phyloP scores from a whole-genome alignment of 1,139 yeast genomes.

The Zygosaccharomyces sapae region DNA sequence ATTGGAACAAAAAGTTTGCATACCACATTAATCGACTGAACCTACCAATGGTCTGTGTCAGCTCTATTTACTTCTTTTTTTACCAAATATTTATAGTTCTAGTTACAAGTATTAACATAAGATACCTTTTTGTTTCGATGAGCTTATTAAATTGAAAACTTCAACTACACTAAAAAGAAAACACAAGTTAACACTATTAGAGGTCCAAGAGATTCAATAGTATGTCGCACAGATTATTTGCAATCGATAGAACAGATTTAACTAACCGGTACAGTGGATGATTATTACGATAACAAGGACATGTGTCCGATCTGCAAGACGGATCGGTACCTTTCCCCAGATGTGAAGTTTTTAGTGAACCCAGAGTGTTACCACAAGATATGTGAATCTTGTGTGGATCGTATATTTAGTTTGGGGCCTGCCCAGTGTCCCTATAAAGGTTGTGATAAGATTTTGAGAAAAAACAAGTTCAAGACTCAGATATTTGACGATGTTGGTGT shows the following conservation, averaged over 20 bases:
- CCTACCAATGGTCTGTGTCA: neutral
- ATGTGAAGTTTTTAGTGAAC: slow-evolving; percentile 84
- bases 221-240: slow-evolving; percentile 2
- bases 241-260: neutral
- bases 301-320: slow-evolving; percentile 98
- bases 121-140: neutral
- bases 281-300: slow-evolving; percentile 47
- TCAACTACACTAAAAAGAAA: neutral
- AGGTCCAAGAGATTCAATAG: slow-evolving; percentile 4
- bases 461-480: slow-evolving; percentile 87
- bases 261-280: slow-evolving; percentile 19
- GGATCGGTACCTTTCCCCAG: slow-evolving; percentile 88
- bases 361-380: slow-evolving; percentile 98
- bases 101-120: neutral
- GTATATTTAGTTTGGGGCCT: slow-evolving; percentile 91
- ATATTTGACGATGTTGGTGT: slow-evolving; percentile 84
- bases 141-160: neutral
- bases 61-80: neutral
- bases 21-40: neutral
- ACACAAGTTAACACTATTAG: neutral
- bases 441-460: slow-evolving; percentile 81
- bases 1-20: slow-evolving; percentile 7
- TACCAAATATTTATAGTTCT: neutral
- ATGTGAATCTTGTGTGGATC: slow-evolving; percentile 93
- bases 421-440: slow-evolving; percentile 94